Evolutionary conservation across 2,329 filamentous ascomycete species (phyloP), one percentile per base, ranked within the genome.

Genomic region (Claviceps spartinae): DNA sequence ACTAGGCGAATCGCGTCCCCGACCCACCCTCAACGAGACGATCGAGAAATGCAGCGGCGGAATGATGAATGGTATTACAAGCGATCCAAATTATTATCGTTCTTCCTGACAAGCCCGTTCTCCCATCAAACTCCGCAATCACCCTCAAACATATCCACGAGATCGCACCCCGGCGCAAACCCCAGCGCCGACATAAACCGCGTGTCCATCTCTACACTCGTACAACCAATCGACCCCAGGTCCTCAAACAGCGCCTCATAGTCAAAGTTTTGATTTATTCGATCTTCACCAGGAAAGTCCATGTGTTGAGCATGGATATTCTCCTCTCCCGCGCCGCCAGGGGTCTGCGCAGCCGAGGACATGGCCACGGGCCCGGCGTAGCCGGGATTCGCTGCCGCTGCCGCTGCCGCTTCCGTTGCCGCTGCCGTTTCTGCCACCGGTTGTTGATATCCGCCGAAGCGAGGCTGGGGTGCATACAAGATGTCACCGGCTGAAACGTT

Each of bases 151-250:
- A 79, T 71, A 56, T 81, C 78, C 0, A 73, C 71, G 48, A 83
- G 68, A 53, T 81, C 79, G 37, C 77, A 75, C 26, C 80, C 80
- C 0, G 81, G 80, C 1, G 75, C 78, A 61, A 83, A 82, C 0
- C 81, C 81, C 20, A 85, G 68, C 57, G 84, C 84, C 45, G 78
- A 73, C 79, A 84, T 82, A 58, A 84, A 83, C 55, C 82, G 77
- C 2, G 77, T 72, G 56, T 82, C 78, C 13, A 73, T 71, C 26
- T 78, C 75, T 45, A 77, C 65, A 50, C 76, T 73, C 0, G 67
- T 65, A 56, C 69, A 72, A 54, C 76, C 73, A 42, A 75, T 70
- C n/a, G 73, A 72, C 18, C 72, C 72, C 30, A 78, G 65, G 51
- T 77, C 74, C 50, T 76, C 73, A 45, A 77, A 60, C n/a, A 77